Evolutionary conservation across 352 stramenopile genomes (phyloP), one percentile per base, ranked within the genome.

Genomic region (Halophytophthora batemanensis): DNA sequence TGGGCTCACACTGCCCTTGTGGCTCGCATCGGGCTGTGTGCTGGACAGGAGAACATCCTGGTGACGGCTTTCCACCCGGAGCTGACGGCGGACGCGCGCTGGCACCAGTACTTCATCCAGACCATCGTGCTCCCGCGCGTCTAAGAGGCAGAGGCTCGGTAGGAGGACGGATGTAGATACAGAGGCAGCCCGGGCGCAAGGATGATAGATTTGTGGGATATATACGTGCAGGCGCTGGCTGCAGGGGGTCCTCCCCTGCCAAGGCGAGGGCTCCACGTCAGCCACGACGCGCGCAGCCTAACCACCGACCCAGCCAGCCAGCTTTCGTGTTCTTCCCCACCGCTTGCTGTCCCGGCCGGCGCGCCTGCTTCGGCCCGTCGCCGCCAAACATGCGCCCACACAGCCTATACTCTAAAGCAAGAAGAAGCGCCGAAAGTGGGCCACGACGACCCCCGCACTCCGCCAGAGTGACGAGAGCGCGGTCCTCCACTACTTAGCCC

Each of bases 31-130:
- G 1, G 23, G 12, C 4, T 12, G 7, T 6, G 1, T 46, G 10
- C 22, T 50, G 31, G 4, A 37, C 80, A 93, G 69, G 78, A 84
- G 12, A 90, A 96, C 74, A 91, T 98, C 44, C 67, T 98, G 8
- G 95, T 93, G 45, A 98, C 95, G 8, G 88, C 92, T 14, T 98
- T 98, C 68, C 95, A 98, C 79, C 95, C 95, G 19, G 95, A 98
- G 69, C 77, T 98, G 50, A 97, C 95, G 31, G 59, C 74, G n/a
- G 93, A 98, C 61, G 63, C 87, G 48, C 75, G 89, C 39, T 98
- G 95, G 95, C 94, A 98, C 66, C 69, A 90, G 51, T 98, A 98
- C 62, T 98, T 98, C 70, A 59, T 96, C 36, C 70, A 92, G 53
- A 67, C 62, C n/a, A 66, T 91, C 34, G 71, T 80, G 36, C 56